Base-by-base conservation (phyloP, 371 early-diverging fungal genomes). In the Mortierella sp. region DNA sequence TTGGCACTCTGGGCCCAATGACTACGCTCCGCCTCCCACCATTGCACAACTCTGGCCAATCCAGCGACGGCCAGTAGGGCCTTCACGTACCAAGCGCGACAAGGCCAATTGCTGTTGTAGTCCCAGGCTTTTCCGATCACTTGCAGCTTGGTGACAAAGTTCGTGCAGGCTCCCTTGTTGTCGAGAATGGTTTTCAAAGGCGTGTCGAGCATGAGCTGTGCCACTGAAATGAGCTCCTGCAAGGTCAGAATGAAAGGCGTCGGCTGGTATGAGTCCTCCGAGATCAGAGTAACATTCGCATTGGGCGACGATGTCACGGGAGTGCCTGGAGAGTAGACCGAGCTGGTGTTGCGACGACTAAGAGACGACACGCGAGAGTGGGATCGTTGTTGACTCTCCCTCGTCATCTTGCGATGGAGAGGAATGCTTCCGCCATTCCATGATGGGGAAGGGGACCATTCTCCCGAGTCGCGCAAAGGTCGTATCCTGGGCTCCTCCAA, bases 11-110 rank as follows among this genome's bases (percentile, higher is more conserved):
- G 83, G 74, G 69, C 64, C 87, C 87, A 87, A n/a, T 81, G 82
- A 46, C 82, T 90, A 11, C 90, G 86, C 55, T 91, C 92, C 0
- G 90, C 91, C 69, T 92, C 91, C 92, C 92, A 92, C 92, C 92
- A 93, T 76, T 92, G 91, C 31, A 93, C 83, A 0, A 93, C 91
- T 37, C 92, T 89, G 53, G 92, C 92, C 26, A 92, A 75, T 0
- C 91, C 93, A 8, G 92, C 92, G 57, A 92, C 90, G 13, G 92
- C 88, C 24, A 93, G 70, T 6, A 93, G 80, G 0, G 92, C 88
- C 43, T 90, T 83, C 2, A 92, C 90, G 79, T 92, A 91, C 90
- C 90, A 92, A 46, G 89, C 88, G 21, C 89, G 86, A 37, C 92
- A 91, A 0, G 93, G 93, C 91, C 93, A 92, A 51, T 91, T 89